Conservation (phyloP, 192 early-diverging fungal genomes). For the Cetraspora pellucida region DNA sequence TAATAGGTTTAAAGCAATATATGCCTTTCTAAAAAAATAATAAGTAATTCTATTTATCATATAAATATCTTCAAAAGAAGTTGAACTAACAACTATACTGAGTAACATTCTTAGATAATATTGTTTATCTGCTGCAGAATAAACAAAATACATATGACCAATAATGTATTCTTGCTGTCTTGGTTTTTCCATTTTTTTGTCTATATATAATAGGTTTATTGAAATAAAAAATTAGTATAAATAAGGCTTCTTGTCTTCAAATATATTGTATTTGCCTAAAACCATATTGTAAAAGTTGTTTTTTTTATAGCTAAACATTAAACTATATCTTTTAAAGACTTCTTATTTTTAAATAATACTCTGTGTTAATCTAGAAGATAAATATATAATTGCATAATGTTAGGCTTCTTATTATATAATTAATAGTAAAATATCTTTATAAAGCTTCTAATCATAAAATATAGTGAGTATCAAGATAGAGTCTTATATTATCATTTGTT, state of each 20-base stretch:
- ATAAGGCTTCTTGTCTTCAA: neutral
- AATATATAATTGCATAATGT: too few relatives aligned
- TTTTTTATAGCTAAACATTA: neutral
- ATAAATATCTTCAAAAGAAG: slow-evolving; percentile 33
- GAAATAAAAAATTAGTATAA: slow-evolving; percentile 24
- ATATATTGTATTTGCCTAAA: slow-evolving; percentile 15
- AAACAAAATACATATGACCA: slow-evolving; percentile 33
- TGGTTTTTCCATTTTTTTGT: slow-evolving; percentile 23
- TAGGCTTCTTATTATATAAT: slow-evolving; percentile 11
- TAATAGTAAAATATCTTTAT: slow-evolving; percentile 37
- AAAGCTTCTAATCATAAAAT: slow-evolving; percentile 18
- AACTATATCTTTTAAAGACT: slow-evolving; percentile 16
- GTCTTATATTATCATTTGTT: slow-evolving; percentile 4
- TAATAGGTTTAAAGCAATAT: slow-evolving; percentile 32
- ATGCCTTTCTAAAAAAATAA: slow-evolving; percentile 36
- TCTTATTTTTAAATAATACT: slow-evolving; percentile 9
- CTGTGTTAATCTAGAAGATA: too few relatives aligned
- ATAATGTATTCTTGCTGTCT: slow-evolving; percentile 26
- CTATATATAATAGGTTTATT: slow-evolving; percentile 18
- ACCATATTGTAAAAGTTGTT: slow-evolving; percentile 35
- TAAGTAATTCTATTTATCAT: slow-evolving; percentile 23
- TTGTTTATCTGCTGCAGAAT: slow-evolving; percentile 32
- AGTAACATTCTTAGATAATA: slow-evolving; percentile 39
- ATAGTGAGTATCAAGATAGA: slow-evolving; percentile 26
- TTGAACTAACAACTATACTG: slow-evolving; percentile 24